phyloP scores from a whole-genome alignment of 2,329 filamentous ascomycete species.

The Monilinia laxa region DNA sequence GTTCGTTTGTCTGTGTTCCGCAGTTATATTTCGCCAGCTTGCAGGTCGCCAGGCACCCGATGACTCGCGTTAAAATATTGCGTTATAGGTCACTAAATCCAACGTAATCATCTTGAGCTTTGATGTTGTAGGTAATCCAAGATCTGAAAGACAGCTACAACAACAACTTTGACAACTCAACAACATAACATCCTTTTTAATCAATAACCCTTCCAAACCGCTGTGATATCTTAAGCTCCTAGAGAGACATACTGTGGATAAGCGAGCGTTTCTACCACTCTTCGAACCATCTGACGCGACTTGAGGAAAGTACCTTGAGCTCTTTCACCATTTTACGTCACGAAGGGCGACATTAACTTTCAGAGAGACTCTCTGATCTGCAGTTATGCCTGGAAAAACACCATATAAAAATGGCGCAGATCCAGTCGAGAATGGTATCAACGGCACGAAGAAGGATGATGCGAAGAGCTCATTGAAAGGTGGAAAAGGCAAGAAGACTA shows the following conservation, averaged over 20 bases:
- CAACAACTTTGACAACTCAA: constrained; percentile 19
- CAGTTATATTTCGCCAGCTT: constrained; percentile 9
- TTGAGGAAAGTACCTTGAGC: constrained; percentile 4
- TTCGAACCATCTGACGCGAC: background rate
- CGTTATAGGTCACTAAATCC: constrained; percentile 6
- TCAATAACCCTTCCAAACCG: constrained; percentile 3
- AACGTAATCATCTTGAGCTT: constrained; percentile 23
- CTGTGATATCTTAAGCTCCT: background rate
- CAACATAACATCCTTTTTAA: constrained; percentile 8
- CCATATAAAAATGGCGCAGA: constrained; percentile 66
- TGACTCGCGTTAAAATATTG: constrained; percentile 23
- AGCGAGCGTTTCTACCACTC: constrained; percentile 4
- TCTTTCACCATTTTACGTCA: constrained; percentile 28
- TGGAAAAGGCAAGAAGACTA: constrained; percentile 63
- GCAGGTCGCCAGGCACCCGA: constrained; percentile 20
- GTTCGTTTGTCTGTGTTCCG: background rate
- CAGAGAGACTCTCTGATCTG: constrained; percentile 22
- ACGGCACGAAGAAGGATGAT: constrained; percentile 66
- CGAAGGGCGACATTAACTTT: constrained; percentile 35
- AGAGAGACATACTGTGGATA: background rate
- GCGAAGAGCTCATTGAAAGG: constrained; percentile 57
- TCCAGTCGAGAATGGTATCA: constrained; percentile 65
- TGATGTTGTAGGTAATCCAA: constrained; percentile 22
- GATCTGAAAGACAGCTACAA: constrained; percentile 20
- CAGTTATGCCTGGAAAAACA: constrained; percentile 68